Evolutionary conservation across 2,329 filamentous ascomycete genomes (phyloP).

Genomic region (Karstenula rhodostoma): DNA sequence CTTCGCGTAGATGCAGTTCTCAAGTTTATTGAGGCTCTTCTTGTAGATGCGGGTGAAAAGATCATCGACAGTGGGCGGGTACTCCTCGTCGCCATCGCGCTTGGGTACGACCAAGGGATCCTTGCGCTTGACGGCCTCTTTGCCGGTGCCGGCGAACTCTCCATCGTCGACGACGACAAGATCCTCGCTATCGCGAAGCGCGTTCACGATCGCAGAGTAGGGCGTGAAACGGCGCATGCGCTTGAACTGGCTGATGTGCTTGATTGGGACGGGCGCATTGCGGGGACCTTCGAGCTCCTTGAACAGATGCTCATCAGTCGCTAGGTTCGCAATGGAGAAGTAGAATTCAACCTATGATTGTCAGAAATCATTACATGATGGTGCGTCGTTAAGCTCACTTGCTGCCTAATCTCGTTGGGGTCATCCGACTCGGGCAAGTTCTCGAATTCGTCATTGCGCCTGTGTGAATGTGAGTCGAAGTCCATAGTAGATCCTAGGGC

Average conservation of each 20-base stretch:
- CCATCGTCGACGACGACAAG: slow-evolving; percentile 79
- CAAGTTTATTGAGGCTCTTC: slow-evolving; percentile 70
- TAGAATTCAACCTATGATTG: slow-evolving; percentile 86
- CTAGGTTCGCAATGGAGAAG: slow-evolving; percentile 90
- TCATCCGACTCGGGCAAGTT: slow-evolving; percentile 76
- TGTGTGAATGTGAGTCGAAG: slow-evolving; percentile 22
- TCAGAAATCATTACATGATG: slow-evolving; percentile 22
- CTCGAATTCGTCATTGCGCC: slow-evolving; percentile 43
- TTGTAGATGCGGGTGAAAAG: slow-evolving; percentile 59
- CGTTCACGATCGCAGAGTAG: slow-evolving; percentile 81
- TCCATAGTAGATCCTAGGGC: background rate
- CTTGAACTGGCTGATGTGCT: slow-evolving; percentile 84
- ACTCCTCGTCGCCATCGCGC: slow-evolving; percentile 40
- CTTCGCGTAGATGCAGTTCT: slow-evolving; percentile 87
- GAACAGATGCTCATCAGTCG: slow-evolving; percentile 87
- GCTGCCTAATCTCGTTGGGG: slow-evolving; percentile 80
- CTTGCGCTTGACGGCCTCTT: slow-evolving; percentile 72
- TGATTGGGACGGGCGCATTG: slow-evolving; percentile 83
- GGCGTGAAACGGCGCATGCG: slow-evolving; percentile 96
- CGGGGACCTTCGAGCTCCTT: slow-evolving; percentile 76
- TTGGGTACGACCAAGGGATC: slow-evolving; percentile 59
- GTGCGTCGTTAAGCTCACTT: slow-evolving; percentile 61
- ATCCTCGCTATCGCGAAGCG: slow-evolving; percentile 78
- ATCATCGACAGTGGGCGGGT: slow-evolving; percentile 44
- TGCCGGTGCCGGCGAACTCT: slow-evolving; percentile 58